Evolutionary conservation across 2,329 filamentous ascomycete species (phyloP).

Genomic region (Venturia effusa): DNA sequence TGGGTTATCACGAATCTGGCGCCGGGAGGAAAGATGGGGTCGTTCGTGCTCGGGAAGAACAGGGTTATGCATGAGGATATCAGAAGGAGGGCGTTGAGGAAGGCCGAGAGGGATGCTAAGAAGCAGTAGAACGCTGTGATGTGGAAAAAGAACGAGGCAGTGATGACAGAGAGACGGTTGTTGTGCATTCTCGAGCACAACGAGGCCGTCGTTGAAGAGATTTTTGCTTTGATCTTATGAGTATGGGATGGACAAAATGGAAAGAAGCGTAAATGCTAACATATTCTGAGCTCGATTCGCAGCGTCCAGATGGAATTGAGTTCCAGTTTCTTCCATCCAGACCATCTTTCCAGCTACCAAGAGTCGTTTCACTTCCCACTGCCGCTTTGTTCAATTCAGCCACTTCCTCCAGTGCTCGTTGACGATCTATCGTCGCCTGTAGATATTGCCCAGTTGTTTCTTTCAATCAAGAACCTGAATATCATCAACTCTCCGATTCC

Average conservation of each 20-base stretch:
- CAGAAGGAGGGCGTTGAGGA: slow-evolving; percentile 68
- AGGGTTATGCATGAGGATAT: slow-evolving; percentile 71
- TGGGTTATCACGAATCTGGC: slow-evolving; percentile 59
- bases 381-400: too few species aligned
- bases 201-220: neutral
- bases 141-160: neutral
- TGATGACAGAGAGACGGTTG: neutral
- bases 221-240: neutral
- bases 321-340: too few species aligned
- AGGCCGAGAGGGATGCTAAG: slow-evolving; percentile 73
- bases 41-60: slow-evolving; percentile 48
- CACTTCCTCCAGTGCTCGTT: too few species aligned
- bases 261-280: neutral
- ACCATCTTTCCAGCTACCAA: too few species aligned
- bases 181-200: neutral
- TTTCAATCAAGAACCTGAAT: too few species aligned
- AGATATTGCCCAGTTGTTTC: too few species aligned
- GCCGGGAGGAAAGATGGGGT: slow-evolving; percentile 41
- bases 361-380: too few species aligned
- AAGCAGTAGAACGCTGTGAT: slow-evolving; percentile 32
- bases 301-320: too few species aligned
- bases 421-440: too few species aligned
- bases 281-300: neutral
- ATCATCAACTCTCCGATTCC: too few species aligned
- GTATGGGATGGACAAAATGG: neutral